Evolutionary conservation across 225 moss, liverwort and hornwort species (phyloP).

Genomic region (Neckera pumila): DNA sequence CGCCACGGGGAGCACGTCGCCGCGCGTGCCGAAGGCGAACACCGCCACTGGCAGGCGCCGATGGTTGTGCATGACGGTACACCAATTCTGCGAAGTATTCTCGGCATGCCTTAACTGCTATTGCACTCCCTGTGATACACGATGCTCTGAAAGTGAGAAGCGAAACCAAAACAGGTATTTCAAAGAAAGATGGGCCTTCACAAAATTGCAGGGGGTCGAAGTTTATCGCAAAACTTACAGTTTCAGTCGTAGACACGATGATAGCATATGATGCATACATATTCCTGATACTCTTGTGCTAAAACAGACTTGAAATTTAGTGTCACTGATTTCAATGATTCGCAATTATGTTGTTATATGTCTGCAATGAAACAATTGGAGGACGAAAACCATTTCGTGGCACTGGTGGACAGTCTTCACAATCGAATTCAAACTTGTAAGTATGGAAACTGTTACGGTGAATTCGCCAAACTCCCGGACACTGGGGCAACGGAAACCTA

Average conservation of each 20-base stretch:
- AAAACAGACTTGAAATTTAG: not conserved
- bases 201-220: not conserved
- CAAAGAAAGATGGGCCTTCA: not conserved
- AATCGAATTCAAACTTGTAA: not conserved
- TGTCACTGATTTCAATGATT: not conserved
- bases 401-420: not conserved
- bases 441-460: not conserved
- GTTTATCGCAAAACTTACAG: not conserved
- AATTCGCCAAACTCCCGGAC: not conserved
- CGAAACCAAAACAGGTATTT: not conserved
- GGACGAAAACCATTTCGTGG: not conserved
- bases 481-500: not conserved
- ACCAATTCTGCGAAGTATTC: not conserved
- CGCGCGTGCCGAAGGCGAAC: constrained; percentile 81
- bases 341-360: not conserved
- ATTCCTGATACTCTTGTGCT: not conserved
- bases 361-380: not conserved
- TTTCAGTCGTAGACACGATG: not conserved
- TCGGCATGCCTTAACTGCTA: not conserved
- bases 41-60: constrained; percentile 33
- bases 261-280: no score
- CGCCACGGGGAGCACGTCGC: constrained; percentile 78
- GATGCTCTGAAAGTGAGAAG: not conserved
- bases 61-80: not conserved
- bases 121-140: not conserved